These are phyloP conservation scores for Cutaneotrichosporon dermatis DNA, from an alignment of 1,284 basidiomycete species.

Conservation along the genomic window DNA sequence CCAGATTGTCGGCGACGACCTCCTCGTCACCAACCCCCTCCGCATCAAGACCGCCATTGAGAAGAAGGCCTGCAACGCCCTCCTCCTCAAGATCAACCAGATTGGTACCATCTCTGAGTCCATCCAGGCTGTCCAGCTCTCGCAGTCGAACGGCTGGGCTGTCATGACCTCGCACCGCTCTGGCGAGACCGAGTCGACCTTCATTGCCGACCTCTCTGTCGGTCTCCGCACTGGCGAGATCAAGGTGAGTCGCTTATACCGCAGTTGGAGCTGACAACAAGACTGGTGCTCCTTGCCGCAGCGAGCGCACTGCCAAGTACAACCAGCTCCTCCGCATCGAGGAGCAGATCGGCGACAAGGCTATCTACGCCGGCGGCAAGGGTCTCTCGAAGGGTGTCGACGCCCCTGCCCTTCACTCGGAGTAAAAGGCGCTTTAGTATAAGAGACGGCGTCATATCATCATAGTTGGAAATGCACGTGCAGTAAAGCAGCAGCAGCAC, in stretches of 20 bases:
- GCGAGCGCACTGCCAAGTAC: constrained; percentile 50
- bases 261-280: constrained; percentile 58
- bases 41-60: constrained; percentile 99
- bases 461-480: not conserved
- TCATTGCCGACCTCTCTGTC: constrained; percentile 95
- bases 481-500: not conserved
- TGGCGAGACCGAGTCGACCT: constrained; percentile 92
- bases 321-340: constrained; percentile 85
- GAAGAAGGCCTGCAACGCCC: constrained; percentile 99
- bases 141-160: constrained; percentile 96
- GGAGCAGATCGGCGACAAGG: constrained; percentile 67
- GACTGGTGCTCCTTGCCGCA: constrained; percentile 13
- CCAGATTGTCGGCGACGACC: constrained; percentile 92
- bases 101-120: constrained; percentile 99
- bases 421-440: constrained; percentile 12
- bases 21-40: constrained; percentile 91
- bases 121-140: constrained; percentile 75
- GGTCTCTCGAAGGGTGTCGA: constrained; percentile 72
- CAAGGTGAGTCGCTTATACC: constrained; percentile 4
- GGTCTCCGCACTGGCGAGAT: constrained; percentile 63
- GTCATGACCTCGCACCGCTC: constrained; percentile 99
- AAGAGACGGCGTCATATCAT: not conserved
- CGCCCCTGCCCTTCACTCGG: constrained; percentile 61
- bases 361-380: constrained; percentile 69
- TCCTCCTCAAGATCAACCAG: constrained; percentile 98